phyloP scores from a whole-genome alignment of 352 stramenopile species.

The Pythium biforme region DNA sequence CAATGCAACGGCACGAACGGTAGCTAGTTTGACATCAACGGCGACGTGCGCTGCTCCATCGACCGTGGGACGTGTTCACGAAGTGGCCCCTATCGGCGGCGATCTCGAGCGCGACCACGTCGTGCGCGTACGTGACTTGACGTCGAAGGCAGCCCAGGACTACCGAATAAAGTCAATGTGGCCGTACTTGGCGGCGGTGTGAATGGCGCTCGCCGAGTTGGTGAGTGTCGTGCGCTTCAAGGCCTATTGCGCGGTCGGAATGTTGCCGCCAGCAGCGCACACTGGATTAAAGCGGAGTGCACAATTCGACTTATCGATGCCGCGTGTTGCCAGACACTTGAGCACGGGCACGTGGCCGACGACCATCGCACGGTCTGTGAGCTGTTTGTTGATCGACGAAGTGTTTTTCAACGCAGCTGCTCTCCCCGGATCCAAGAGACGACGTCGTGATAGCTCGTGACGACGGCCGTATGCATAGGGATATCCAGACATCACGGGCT shows the following conservation, averaged over 20 bases:
- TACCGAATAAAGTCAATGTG: constrained; percentile 14
- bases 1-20: too few relatives aligned
- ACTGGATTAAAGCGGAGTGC: neutral
- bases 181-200: neutral
- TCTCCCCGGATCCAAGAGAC: too few relatives aligned
- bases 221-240: neutral
- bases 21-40: too few relatives aligned
- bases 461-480: too few relatives aligned
- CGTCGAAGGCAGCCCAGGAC: neutral
- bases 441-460: too few relatives aligned
- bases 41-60: too few relatives aligned
- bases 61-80: too few relatives aligned
- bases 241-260: constrained; percentile 8
- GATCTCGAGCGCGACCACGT: neutral
- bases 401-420: too few relatives aligned
- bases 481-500: too few relatives aligned
- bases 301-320: neutral
- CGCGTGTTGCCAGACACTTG: neutral
- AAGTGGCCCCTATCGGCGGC: neutral
- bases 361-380: neutral
- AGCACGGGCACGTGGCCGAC: constrained; percentile 6
- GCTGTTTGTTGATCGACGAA: too few relatives aligned
- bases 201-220: neutral
- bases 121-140: neutral
- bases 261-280: constrained; percentile 1